Evolutionary conservation across 2,329 filamentous ascomycete genomes (phyloP).

Genomic region (Pestalotiopsis sp.): DNA sequence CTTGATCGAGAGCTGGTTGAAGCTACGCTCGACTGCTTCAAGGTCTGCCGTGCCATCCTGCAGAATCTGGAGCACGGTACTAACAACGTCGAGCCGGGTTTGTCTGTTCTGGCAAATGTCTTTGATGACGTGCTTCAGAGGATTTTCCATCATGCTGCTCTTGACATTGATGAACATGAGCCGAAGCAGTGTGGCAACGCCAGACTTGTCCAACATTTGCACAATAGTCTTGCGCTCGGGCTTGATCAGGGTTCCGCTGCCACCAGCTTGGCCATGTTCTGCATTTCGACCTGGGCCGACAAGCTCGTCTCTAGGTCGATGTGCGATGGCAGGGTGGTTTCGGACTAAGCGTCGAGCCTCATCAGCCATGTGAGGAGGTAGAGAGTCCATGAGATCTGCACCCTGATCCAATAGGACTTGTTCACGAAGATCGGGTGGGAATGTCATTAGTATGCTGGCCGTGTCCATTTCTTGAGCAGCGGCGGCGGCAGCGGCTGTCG

Average conservation of each 20-base stretch:
- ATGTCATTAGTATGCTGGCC: slow-evolving; percentile 87
- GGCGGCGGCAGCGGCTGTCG: slow-evolving; percentile 52
- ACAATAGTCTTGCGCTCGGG: slow-evolving; percentile 78
- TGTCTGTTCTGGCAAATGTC: slow-evolving; percentile 97
- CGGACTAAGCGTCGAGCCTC: slow-evolving; percentile 75
- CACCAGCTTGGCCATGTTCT: slow-evolving; percentile 26
- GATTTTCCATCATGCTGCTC: slow-evolving; percentile 80
- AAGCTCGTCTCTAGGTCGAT: slow-evolving; percentile 46
- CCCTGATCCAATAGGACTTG: slow-evolving; percentile 91
- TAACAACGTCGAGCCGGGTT: slow-evolving; percentile 91
- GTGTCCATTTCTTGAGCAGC: slow-evolving; percentile 77
- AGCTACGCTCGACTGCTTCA: slow-evolving; percentile 91
- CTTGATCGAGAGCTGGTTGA: slow-evolving; percentile 87
- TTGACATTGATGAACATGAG: slow-evolving; percentile 93
- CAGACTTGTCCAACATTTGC: slow-evolving; percentile 96
- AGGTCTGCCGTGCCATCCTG: slow-evolving; percentile 95
- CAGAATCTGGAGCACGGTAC: slow-evolving; percentile 86
- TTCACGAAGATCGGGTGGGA: slow-evolving; percentile 82
- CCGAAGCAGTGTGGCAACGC: slow-evolving; percentile 93
- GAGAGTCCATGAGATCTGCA: slow-evolving; percentile 79
- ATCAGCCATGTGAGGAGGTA: slow-evolving; percentile 83
- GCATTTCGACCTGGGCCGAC: slow-evolving; percentile 23
- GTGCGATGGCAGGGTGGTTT: slow-evolving; percentile 32
- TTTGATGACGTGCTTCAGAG: slow-evolving; percentile 84
- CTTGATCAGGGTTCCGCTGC: slow-evolving; percentile 51